Conservation (phyloP, 805 yeast genomes). For the Candida coleopterorum region DNA sequence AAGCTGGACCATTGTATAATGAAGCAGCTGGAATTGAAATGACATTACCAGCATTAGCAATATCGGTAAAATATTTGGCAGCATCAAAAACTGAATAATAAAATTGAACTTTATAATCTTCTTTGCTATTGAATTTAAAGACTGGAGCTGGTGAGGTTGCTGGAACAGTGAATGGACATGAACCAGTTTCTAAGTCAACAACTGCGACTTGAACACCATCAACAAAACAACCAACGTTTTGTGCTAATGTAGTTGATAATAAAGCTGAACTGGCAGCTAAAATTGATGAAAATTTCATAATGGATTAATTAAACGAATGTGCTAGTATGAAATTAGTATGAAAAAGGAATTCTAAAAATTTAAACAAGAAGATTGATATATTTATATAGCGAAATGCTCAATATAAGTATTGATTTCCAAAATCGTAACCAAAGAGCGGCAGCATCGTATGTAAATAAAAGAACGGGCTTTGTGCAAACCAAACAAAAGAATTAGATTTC, state of each 20-base stretch:
- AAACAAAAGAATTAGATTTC: too few relatives aligned
- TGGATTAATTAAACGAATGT: slow-evolving; percentile 5
- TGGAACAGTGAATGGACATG: slow-evolving; percentile 35
- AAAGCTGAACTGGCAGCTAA: slow-evolving; percentile 11
- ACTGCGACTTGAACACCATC: slow-evolving; percentile 28
- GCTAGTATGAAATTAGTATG: too few relatives aligned
- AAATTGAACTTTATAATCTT: slow-evolving; percentile 30
- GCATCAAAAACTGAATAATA: slow-evolving; percentile 26
- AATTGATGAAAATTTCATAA: slow-evolving; percentile 10
- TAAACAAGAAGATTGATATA: too few relatives aligned
- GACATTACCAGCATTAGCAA: slow-evolving; percentile 28
- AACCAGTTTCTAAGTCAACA: slow-evolving; percentile 38
- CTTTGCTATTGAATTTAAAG: slow-evolving; percentile 23
- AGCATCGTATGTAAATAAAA: too few relatives aligned
- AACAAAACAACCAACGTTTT: slow-evolving; percentile 34
- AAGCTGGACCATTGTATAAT: slow-evolving; percentile 19
- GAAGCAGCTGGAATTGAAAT: slow-evolving; percentile 29
- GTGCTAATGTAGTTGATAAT: slow-evolving; percentile 24
- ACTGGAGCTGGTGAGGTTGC: slow-evolving; percentile 17
- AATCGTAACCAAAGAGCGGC: too few relatives aligned
- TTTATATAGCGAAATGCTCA: too few relatives aligned
- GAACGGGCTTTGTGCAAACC: too few relatives aligned
- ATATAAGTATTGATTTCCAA: too few relatives aligned
- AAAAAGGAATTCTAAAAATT: too few relatives aligned
- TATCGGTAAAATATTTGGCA: slow-evolving; percentile 29